Percentiles rank a stretch among this genome's conserved stretches.
phyloP scores from a whole-genome alignment of 352 stramenopile genomes.

The Phytopythium oedochilum region DNA sequence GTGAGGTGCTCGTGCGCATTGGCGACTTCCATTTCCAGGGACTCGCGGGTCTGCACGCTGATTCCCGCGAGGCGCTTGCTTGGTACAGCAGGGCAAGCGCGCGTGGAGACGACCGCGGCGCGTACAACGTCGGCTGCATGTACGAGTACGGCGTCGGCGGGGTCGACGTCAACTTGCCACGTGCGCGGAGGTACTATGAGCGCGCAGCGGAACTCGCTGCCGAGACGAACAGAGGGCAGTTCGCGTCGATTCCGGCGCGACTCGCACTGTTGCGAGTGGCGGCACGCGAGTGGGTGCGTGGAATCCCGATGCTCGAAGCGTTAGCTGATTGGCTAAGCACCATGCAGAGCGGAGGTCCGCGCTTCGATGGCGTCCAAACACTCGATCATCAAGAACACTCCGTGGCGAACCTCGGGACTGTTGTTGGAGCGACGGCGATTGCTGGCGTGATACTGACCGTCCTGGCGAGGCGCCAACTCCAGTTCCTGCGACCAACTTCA shows the following conservation, averaged over 20 bases:
- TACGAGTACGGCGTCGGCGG: conserved; percentile 58
- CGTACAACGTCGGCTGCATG: conserved; percentile 76
- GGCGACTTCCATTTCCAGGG: conserved; percentile 80
- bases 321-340: neutral
- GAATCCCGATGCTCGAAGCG: neutral
- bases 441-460: neutral
- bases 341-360: no score
- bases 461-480: neutral
- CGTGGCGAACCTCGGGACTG: neutral
- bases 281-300: conserved; percentile 24
- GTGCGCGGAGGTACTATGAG: conserved; percentile 61
- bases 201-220: conserved; percentile 45
- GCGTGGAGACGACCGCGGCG: conserved; percentile 44
- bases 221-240: conserved; percentile 13
- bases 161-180: conserved; percentile 36
- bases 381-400: neutral
- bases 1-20: conserved; percentile 59
- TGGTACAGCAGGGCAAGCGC: conserved; percentile 75
- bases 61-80: conserved; percentile 32
- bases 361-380: no score
- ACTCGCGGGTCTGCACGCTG: conserved; percentile 26
- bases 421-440: neutral
- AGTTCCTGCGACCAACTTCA: neutral
- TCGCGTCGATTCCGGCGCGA: conserved; percentile 22
- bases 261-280: conserved; percentile 31